These are phyloP conservation scores for Fusarium oligoseptatum DNA, from an alignment of 2,329 filamentous ascomycete species.

Conservation along the genomic window DNA sequence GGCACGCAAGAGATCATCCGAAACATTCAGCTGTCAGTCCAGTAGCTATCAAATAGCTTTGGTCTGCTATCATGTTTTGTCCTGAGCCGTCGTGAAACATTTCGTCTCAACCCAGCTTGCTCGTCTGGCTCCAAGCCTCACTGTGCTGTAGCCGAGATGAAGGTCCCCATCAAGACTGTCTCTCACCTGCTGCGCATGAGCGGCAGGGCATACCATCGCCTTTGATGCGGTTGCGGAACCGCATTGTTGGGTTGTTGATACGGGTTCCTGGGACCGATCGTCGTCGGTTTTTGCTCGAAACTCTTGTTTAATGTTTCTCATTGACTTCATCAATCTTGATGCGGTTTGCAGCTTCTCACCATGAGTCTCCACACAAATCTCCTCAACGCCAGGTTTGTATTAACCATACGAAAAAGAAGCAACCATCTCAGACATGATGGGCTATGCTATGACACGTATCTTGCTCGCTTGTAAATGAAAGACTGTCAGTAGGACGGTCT, in stretches of 20 bases:
- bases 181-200: slow-evolving; percentile 3
- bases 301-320: not conserved
- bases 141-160: slow-evolving; percentile 13
- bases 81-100: slow-evolving; percentile 9
- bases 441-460: not conserved
- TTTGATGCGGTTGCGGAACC: not conserved
- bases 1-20: slow-evolving; percentile 27
- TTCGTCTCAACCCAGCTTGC: not conserved
- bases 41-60: slow-evolving; percentile 10
- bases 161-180: not conserved
- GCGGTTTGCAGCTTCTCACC: not conserved
- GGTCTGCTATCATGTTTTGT: not conserved
- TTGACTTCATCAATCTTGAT: not conserved
- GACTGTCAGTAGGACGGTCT: not conserved
- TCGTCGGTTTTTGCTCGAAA: not conserved
- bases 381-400: slow-evolving; percentile 4
- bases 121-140: not conserved
- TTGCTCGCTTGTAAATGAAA: slow-evolving; percentile 7
- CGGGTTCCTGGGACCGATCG: slow-evolving; percentile 10
- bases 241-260: slow-evolving; percentile 19
- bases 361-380: not conserved
- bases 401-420: slow-evolving; percentile 12
- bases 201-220: slow-evolving; percentile 13
- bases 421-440: slow-evolving; percentile 12
- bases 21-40: slow-evolving; percentile 25